These are phyloP conservation scores for Rhodamnia rubescens DNA, from an alignment of 345 rosid genomes.

Conservation along the genomic window DNA sequence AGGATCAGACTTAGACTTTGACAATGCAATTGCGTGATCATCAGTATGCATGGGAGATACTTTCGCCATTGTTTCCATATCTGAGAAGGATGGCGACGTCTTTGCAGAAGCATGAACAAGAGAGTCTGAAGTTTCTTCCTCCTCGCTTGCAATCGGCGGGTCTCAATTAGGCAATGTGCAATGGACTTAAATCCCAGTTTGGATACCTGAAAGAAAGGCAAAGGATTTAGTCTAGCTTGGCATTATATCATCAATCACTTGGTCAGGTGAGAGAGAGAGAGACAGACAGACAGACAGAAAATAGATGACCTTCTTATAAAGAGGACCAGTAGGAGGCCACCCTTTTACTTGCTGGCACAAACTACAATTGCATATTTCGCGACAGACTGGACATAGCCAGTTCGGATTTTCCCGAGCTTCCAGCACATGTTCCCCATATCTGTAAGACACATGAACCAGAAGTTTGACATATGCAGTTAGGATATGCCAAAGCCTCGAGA, in stretches of 20 bases:
- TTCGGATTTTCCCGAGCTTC: constrained; percentile 74
- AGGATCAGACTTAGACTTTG: constrained; percentile 11
- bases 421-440: constrained; percentile 90
- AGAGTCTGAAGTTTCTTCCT: constrained; percentile 14
- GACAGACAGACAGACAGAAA: not conserved
- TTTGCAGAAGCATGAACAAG: constrained; percentile 39
- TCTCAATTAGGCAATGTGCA: constrained; percentile 78
- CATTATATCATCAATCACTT: not conserved
- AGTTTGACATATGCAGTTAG: no score
- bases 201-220: constrained; percentile 26
- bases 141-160: constrained; percentile 20
- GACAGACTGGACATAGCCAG: constrained; percentile 76
- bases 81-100: constrained; percentile 44
- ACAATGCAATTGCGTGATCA: not conserved
- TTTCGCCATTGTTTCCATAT: constrained; percentile 9
- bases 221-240: constrained; percentile 1
- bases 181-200: constrained; percentile 72
- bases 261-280: not conserved
- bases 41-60: not conserved
- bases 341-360: constrained; percentile 69
- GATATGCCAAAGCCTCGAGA: no score
- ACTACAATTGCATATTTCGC: constrained; percentile 90
- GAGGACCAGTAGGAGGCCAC: constrained; percentile 61
- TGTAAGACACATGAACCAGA: constrained; percentile 1
- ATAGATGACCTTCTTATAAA: constrained; percentile 54